Percentiles rank a stretch among this genome's conserved stretches.
These are phyloP conservation scores for Striga hermonthica DNA, from an alignment of 305 asterid species.

Conservation along the genomic window DNA sequence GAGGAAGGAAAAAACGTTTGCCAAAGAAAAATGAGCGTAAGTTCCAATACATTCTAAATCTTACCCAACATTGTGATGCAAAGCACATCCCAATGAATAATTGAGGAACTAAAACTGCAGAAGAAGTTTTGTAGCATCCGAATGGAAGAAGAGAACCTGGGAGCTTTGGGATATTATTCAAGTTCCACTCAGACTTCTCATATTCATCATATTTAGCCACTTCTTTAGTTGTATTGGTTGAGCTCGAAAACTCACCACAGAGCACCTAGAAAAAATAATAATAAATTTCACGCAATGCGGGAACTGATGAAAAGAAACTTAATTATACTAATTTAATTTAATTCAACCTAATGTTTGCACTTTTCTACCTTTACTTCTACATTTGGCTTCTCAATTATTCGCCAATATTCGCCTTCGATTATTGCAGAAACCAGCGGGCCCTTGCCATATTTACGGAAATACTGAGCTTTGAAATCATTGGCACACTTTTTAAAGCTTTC, in stretches of 20 bases:
- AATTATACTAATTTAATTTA: background rate
- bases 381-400: slow-evolving; percentile 63
- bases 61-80: slow-evolving; percentile 80
- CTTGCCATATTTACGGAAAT: slow-evolving; percentile 44
- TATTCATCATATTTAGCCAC: slow-evolving; percentile 38
- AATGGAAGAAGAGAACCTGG: slow-evolving; percentile 70
- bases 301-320: slow-evolving; percentile 25
- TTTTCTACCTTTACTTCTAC: slow-evolving; percentile 73
- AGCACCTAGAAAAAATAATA: slow-evolving; percentile 56
- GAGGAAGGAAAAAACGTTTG: too few relatives aligned
- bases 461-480: slow-evolving; percentile 68
- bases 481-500: slow-evolving; percentile 62
- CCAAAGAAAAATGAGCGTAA: too few relatives aligned
- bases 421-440: slow-evolving; percentile 44
- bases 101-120: slow-evolving; percentile 49
- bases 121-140: slow-evolving; percentile 46
- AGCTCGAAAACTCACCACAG: slow-evolving; percentile 55
- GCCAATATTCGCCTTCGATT: slow-evolving; percentile 92
- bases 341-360: slow-evolving; percentile 19
- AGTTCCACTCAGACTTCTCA: slow-evolving; percentile 70
- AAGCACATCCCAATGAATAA: slow-evolving; percentile 80
- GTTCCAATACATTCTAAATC: slow-evolving; percentile 29
- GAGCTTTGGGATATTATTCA: slow-evolving; percentile 60
- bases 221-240: slow-evolving; percentile 29
- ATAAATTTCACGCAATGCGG: slow-evolving; percentile 32